Evolutionary conservation across 1,284 basidiomycete genomes (phyloP), one percentile per base, ranked within the genome.

Genomic region (Cystobasidium pallidum): DNA sequence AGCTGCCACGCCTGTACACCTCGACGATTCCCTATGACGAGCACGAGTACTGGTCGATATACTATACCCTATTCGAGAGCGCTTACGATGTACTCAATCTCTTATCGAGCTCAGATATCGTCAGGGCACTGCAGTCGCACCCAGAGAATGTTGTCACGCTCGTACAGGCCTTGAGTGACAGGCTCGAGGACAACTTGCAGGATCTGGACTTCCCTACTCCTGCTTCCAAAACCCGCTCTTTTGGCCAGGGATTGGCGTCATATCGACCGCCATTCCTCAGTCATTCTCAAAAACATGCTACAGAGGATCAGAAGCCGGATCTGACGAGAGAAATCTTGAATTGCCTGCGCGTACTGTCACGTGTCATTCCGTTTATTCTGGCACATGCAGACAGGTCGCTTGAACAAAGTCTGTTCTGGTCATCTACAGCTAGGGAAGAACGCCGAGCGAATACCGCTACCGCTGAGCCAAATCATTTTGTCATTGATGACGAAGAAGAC

Each of bases 81-180:
- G 85, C 91, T 0, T 89, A 91, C 0, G 93, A 95, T 79, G 91
- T 93, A 21, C 91, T 91, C 82, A 89, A 91, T 30, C 85, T 95
- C 71, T 89, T 96, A 75, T 88, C 90, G 6, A 87, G 89, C 0
- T 88, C 91, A 77, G 92, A 94, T 78, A 86, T 95, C 75, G 88
- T 90, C 49, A 86, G 88, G 76, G 89, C 91, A 13, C 85, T 94
- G n/a, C 82, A 86, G 21, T 87, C 88, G 61, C 88, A 90, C 34
- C 92, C 92, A 1, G 87, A 89, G 79, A 96, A 96, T 80, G 83
- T 95, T 72, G 86, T 88, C 28, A 92, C 90, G 24, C 87, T 96
- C 62, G 85, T 94, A 77, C 84, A 85, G 55, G 88, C 89, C 72
- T 85, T 91, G 68, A 85, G 87, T n/a, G 83, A 86, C 28, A 88